Base-by-base conservation (phyloP, 1,139 yeast genomes). In the Martiniozyma asiatica region DNA sequence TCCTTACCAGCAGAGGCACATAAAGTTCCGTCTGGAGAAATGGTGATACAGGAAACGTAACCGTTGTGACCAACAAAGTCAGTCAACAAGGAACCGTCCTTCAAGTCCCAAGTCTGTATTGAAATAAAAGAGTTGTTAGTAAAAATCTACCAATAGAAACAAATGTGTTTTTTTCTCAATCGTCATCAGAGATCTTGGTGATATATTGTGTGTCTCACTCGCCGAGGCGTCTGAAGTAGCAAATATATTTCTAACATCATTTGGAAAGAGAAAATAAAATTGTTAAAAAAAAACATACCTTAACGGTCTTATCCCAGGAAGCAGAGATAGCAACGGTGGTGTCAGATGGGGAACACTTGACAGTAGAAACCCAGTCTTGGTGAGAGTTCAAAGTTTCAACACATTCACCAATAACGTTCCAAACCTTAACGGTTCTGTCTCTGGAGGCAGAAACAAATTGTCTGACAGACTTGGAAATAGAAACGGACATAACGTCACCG, bases 1-100 rank as follows among this genome's bases (percentile, higher is more conserved):
- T 89, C 98, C 78, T 89, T 89, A 67, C 98, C 98, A 64, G 96
- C 97, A 51, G 98, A 87, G 51, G 99, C 97, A 66, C 94, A 82
- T 60, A 89, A 74, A 48, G 98, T 80, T 73, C 97, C 98, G 71
- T 89, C 99, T 70, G 99, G 99, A 48, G 99, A 85, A 63, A 92
- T 78, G 61, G 96, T 85, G 72, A 92, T 79, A 64, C 94, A 72
- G 58, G 94, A 82, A 55, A 89, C 81, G 92, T 87, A 87, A 68
- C 95, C 96, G 65, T 92, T 85, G 94, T 89, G 99, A 62, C 98
- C 99, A 56, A 85, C 74, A 75, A 82, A 82, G 71, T 89, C 98
- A 59, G 97, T 94, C 61, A 79, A 75, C 59, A 84, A 75, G 58
- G 74, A 26, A 32, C 44, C 37, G 64, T 78, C 79, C 60, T 68